Conservation (phyloP, 2,329 filamentous ascomycete species). For the Rhexocercosporidium sp. region DNA sequence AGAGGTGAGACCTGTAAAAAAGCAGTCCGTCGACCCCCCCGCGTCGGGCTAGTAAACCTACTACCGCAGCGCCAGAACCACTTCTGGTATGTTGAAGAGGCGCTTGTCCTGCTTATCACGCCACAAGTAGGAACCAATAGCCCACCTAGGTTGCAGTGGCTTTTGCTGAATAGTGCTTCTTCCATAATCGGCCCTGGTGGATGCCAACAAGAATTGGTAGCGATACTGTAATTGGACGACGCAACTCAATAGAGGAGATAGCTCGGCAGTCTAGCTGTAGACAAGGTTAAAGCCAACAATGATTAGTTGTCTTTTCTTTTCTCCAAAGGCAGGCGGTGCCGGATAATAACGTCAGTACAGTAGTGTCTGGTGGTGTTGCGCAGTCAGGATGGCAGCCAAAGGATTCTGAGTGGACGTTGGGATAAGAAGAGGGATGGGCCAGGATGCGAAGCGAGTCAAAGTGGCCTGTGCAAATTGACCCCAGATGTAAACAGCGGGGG, state of each 20-base stretch:
- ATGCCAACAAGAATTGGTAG: neutral
- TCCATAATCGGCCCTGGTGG: neutral
- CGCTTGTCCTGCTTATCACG: neutral
- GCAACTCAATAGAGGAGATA: neutral
- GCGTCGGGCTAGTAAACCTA: neutral
- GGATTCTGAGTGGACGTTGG: neutral
- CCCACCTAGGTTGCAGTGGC: neutral
- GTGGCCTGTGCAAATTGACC: neutral
- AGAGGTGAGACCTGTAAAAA: neutral
- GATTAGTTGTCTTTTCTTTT: neutral
- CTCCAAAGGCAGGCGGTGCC: neutral
- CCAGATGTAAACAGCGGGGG: too few species aligned
- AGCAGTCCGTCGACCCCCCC: slow-evolving; percentile 2
- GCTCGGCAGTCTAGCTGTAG: neutral
- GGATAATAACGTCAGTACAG: neutral
- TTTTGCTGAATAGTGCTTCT: neutral
- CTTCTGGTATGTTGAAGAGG: neutral
- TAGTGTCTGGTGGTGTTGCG: too few species aligned
- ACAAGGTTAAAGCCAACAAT: neutral
- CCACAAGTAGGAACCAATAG: neutral
- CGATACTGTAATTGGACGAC: slow-evolving; percentile 2
- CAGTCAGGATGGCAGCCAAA: neutral
- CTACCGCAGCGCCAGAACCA: slow-evolving; percentile 6
- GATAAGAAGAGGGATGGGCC: too few species aligned
- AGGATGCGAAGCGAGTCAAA: neutral